Evolutionary conservation across 2,329 filamentous ascomycete genomes (phyloP).

Genomic region (Sphaceloma murrayae): DNA sequence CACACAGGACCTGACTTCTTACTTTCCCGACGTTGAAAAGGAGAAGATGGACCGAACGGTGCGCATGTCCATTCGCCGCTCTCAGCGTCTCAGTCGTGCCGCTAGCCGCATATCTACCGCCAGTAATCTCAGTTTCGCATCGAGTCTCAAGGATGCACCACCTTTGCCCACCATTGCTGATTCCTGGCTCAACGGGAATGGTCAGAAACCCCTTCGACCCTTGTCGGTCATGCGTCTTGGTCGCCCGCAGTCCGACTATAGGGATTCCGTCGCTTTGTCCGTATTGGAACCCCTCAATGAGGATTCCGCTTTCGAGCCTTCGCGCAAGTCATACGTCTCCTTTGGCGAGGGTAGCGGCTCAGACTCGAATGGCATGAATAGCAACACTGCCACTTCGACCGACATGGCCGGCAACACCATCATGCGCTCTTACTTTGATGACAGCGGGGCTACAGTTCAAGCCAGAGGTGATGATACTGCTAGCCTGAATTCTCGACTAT

Average conservation of each 20-base stretch:
- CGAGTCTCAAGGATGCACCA: conserved; percentile 83
- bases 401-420: conserved; percentile 64
- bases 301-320: conserved; percentile 75
- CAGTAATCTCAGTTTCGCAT: conserved; percentile 86
- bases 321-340: conserved; percentile 93
- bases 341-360: conserved; percentile 64
- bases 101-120: conserved; percentile 89
- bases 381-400: conserved; percentile 58
- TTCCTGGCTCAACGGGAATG: conserved; percentile 65
- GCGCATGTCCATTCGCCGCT: conserved; percentile 81
- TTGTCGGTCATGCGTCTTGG: conserved; percentile 52
- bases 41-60: conserved; percentile 95
- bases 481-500: conserved; percentile 73
- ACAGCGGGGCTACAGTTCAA: conserved; percentile 54
- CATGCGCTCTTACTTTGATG: conserved; percentile 76
- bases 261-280: conserved; percentile 82
- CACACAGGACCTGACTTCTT: conserved; percentile 88
- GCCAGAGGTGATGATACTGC: conserved; percentile 35
- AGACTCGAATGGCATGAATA: conserved; percentile 54
- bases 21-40: conserved; percentile 90
- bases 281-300: conserved; percentile 84
- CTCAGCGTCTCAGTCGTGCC: conserved; percentile 80
- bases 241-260: conserved; percentile 52
- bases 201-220: conserved; percentile 40
- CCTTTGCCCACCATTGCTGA: conserved; percentile 94